These are phyloP conservation scores for Herpotrichia juniperi DNA, from an alignment of 2,329 filamentous ascomycete genomes.

Conservation along the genomic window DNA sequence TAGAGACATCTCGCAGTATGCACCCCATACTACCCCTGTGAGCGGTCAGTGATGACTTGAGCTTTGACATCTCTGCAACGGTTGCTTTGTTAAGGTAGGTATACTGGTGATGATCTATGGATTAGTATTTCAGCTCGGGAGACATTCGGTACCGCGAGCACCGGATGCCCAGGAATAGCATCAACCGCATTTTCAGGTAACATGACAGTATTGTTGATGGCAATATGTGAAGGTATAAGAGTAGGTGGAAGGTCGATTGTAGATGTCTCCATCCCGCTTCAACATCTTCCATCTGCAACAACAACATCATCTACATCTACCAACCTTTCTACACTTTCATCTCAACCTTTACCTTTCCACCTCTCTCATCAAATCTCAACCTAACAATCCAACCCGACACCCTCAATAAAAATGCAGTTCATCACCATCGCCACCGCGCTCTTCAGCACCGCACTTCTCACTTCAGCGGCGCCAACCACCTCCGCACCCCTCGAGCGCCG, in stretches of 20 bases:
- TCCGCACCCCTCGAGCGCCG: constrained; percentile 17
- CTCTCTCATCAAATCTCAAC: background rate
- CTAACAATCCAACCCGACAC: background rate
- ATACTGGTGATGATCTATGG: background rate
- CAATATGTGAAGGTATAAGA: constrained; percentile 4
- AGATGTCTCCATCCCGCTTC: constrained; percentile 2
- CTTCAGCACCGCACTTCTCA: constrained; percentile 17
- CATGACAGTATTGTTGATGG: background rate
- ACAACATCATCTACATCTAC: background rate
- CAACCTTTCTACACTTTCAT: constrained; percentile 1
- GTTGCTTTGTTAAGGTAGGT: constrained; percentile 1
- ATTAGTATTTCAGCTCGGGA: background rate
- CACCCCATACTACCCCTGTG: background rate
- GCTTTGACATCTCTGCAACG: background rate
- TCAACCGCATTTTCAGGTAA: too few species aligned
- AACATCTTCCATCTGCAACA: background rate
- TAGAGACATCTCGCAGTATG: background rate
- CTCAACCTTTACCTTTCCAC: background rate
- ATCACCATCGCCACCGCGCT: constrained; percentile 19
- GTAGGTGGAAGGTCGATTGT: background rate
- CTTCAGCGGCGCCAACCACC: constrained; percentile 16
- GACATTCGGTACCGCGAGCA: constrained; percentile 1
- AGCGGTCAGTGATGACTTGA: background rate
- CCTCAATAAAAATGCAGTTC: constrained; percentile 23
- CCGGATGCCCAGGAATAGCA: constrained; percentile 5